A percentile compares a stretch with the other conserved stretches of the same genome.
Conservation (phyloP, 2,329 filamentous ascomycete species). For the Nemania sp. region DNA sequence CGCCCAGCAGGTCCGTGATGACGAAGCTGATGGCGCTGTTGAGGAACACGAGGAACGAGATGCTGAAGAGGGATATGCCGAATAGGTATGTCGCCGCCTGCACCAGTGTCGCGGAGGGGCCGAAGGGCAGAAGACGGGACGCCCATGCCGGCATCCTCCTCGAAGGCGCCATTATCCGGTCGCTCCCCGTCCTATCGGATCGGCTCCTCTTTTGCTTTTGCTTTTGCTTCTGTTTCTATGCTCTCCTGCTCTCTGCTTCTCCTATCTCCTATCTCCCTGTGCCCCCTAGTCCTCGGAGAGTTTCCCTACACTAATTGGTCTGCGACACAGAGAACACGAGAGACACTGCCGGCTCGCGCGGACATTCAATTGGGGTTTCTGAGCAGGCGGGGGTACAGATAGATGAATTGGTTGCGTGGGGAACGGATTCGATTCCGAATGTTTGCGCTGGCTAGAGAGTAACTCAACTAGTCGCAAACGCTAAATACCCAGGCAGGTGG, state of each 20-base stretch:
- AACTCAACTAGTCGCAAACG: background rate
- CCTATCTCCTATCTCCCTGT: background rate
- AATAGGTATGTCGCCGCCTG: slow-evolving; percentile 78
- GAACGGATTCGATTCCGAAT: background rate
- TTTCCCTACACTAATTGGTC: background rate
- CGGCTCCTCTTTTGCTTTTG: no score
- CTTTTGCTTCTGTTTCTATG: background rate
- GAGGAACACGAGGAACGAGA: slow-evolving; percentile 87
- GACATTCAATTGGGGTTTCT: slow-evolving; percentile 4
- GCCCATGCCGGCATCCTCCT: background rate
- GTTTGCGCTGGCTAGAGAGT: background rate
- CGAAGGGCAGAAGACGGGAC: slow-evolving; percentile 59
- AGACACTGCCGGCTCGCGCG: background rate
- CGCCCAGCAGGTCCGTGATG: slow-evolving; percentile 78
- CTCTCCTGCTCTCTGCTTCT: background rate
- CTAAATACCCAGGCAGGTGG: no score
- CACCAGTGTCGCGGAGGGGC: slow-evolving; percentile 60
- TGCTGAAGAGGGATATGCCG: slow-evolving; percentile 82
- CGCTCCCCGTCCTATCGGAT: background rate
- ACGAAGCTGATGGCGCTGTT: slow-evolving; percentile 86
- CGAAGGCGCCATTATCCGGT: slow-evolving; percentile 20
- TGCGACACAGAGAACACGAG: background rate
- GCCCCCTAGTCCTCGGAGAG: background rate
- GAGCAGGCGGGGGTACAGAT: background rate
- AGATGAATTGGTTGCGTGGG: background rate